Conservation (phyloP, 306 rosid genomes). For the Neltuma alba region DNA sequence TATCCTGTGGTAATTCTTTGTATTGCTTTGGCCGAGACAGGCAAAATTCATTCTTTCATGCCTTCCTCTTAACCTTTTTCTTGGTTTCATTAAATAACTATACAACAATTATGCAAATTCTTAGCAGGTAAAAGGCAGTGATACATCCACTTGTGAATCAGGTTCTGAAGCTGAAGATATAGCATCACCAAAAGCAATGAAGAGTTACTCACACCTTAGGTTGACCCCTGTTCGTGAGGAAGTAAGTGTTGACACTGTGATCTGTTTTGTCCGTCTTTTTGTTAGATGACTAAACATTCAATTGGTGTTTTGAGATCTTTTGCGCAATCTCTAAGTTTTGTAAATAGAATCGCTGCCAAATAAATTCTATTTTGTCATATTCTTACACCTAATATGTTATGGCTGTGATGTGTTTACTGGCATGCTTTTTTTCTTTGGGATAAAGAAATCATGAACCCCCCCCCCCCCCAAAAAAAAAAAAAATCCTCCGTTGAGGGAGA, state of each 20-base stretch:
- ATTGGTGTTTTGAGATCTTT: neutral
- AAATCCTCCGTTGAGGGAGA: neutral
- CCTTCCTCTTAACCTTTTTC: neutral
- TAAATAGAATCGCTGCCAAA: neutral
- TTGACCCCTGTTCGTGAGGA: conserved; percentile 99
- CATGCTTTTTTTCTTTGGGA: neutral
- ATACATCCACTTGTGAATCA: conserved; percentile 98
- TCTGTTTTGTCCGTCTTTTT: neutral
- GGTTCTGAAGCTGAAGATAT: conserved; percentile 98
- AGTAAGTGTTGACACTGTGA: conserved; percentile 54
- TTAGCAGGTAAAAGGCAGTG: conserved; percentile 87
- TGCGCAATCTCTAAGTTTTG: neutral
- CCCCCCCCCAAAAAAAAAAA: too few species aligned
- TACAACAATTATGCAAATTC: conserved; percentile 22
- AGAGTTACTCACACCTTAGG: conserved; percentile 81
- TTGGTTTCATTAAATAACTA: conserved; percentile 1
- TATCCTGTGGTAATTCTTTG: conserved; percentile 70
- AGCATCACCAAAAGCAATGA: conserved; percentile 86
- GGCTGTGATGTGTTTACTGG: neutral
- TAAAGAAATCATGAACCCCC: neutral
- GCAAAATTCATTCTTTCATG: conserved; percentile 17
- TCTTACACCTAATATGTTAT: conserved; percentile 10
- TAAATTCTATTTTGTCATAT: conserved; percentile 3
- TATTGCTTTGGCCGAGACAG: conserved; percentile 11
- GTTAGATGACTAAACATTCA: neutral